Conservation (phyloP, 106 monocot species). For the Apostasia shenzhenica region DNA sequence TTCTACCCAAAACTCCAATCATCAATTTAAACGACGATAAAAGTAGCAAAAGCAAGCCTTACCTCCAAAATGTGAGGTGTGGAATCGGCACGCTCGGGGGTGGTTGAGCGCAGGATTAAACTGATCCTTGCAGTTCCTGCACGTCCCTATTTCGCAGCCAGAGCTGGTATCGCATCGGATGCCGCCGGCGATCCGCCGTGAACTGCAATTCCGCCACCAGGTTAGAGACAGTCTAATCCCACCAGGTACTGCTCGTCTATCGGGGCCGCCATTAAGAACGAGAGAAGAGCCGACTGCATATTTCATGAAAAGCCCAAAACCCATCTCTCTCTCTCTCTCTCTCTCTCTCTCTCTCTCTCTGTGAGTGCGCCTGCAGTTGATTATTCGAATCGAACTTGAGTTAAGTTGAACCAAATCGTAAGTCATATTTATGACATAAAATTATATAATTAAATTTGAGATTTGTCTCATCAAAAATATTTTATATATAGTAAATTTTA, state of each 20-base stretch:
- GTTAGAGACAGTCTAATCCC: not conserved
- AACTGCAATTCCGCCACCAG: not conserved
- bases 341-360: no score
- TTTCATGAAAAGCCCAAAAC: no score
- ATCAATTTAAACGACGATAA: not conserved
- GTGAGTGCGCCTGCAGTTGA: no score
- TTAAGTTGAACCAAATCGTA: no score
- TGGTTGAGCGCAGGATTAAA: slow-evolving; percentile 67
- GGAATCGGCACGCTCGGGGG: slow-evolving; percentile 61
- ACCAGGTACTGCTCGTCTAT: not conserved
- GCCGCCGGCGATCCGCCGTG: not conserved
- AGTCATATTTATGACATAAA: no score
- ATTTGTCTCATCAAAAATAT: no score
- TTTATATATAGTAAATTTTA: no score
- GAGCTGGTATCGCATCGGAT: slow-evolving; percentile 5
- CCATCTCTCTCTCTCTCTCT: no score
- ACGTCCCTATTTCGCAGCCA: slow-evolving; percentile 36
- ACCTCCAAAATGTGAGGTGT: slow-evolving; percentile 92
- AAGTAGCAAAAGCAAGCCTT: not conserved
- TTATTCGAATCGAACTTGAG: no score
- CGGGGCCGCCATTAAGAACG: not conserved
- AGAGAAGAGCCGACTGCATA: not conserved
- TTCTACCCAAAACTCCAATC: no score
- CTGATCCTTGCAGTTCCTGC: slow-evolving; percentile 85
- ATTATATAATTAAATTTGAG: no score